Conservation (phyloP, 768 basidiomycete species). For the Pulveroboletus frians region DNA sequence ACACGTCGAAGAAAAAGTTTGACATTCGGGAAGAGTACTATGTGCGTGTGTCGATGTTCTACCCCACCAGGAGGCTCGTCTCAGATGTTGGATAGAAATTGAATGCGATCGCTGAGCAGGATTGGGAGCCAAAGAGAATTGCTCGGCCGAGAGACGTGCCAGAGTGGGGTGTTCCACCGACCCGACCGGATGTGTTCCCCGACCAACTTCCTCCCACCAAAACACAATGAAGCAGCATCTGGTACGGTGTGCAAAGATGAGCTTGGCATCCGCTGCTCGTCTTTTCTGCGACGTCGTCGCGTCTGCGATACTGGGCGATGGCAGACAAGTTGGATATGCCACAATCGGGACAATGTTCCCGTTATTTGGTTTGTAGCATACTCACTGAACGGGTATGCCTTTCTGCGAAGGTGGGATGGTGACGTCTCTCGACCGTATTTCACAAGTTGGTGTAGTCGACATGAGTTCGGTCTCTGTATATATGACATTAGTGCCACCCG, state of each 20-base stretch:
- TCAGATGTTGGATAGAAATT: constrained; percentile 41
- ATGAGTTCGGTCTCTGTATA: too few relatives aligned
- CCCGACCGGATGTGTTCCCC: constrained; percentile 28
- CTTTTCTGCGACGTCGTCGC: not conserved
- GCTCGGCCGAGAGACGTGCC: constrained; percentile 80
- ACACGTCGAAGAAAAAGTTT: constrained; percentile 69
- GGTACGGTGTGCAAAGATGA: not conserved
- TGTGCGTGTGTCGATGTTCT: constrained; percentile 46
- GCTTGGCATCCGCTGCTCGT: not conserved
- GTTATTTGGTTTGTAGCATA: not conserved
- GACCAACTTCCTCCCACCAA: constrained; percentile 14
- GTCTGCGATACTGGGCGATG: not conserved
- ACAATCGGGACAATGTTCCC: not conserved
- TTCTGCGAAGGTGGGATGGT: too few relatives aligned
- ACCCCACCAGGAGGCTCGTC: not conserved
- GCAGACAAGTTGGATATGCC: not conserved
- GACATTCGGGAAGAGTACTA: constrained; percentile 96
- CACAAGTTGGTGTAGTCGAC: not conserved
- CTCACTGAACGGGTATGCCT: not conserved
- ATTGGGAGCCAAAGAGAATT: constrained; percentile 88
- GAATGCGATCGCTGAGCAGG: constrained; percentile 54
- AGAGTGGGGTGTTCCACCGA: constrained; percentile 87
- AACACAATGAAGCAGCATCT: not conserved
- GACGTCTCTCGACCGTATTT: not conserved
- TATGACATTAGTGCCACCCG: too few relatives aligned